Percentiles rank a stretch among this genome's conserved stretches.
These are phyloP conservation scores for Haplosporangium sp. DNA, from an alignment of 371 early-diverging fungal species.

Conservation along the genomic window DNA sequence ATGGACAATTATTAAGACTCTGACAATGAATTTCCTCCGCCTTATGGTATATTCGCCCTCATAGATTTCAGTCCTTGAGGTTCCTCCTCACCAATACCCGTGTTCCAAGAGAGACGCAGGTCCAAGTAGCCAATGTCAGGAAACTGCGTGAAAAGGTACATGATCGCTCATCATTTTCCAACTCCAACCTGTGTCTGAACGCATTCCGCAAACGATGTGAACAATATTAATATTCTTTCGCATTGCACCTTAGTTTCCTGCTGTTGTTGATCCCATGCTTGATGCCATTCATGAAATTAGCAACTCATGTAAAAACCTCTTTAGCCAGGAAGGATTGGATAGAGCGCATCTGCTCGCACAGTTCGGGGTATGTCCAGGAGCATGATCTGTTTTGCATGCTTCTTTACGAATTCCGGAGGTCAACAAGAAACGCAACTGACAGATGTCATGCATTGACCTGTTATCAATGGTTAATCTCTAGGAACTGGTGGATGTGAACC, in stretches of 20 bases:
- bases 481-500: slow-evolving; percentile 87
- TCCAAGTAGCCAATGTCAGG: slow-evolving; percentile 86
- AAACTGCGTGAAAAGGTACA: slow-evolving; percentile 65
- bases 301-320: slow-evolving; percentile 60
- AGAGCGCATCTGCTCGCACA: slow-evolving; percentile 33
- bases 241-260: slow-evolving; percentile 60
- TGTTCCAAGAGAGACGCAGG: slow-evolving; percentile 90
- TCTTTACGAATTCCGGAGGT: no score
- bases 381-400: neutral
- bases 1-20: neutral
- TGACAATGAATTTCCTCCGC: neutral
- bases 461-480: slow-evolving; percentile 11
- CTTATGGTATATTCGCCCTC: neutral
- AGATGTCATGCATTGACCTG: neutral
- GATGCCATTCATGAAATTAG: slow-evolving; percentile 82
- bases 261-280: slow-evolving; percentile 76
- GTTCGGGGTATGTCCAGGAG: slow-evolving; percentile 35
- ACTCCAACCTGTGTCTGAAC: no score
- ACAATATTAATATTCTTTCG: no score
- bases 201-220: no score
- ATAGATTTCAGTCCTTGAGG: slow-evolving; percentile 72
- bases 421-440: neutral
- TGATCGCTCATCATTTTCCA: no score
- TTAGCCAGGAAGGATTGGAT: slow-evolving; percentile 28
- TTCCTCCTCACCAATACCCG: slow-evolving; percentile 89